Base-by-base conservation (phyloP, 805 yeast genomes). In the Lipomyces spencermartinsiae region DNA sequence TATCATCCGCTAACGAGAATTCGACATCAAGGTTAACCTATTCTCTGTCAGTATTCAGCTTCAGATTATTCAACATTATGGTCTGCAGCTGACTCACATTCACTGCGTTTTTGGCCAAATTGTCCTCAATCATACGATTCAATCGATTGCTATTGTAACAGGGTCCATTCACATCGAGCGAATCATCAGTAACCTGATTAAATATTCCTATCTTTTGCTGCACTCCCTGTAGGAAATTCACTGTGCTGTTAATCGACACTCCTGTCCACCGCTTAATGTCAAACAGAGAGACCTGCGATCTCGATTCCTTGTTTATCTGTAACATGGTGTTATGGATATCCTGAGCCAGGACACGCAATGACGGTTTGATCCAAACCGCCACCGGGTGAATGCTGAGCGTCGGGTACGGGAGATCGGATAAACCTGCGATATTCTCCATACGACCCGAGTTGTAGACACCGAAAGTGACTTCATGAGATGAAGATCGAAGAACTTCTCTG, bases 371-470 rank as follows among this genome's bases (percentile, higher is more conserved):
- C 10, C 51, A 22, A 4, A 71, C 65, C 4, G 51, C 63, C 29
- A 73, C 35, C 14, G 75, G 75, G 33, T 71, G 68, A 14, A 73
- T 62, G 56, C 71, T 73, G 29, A 71, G 58, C 2, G 69, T 71
- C 1, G 75, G 75, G 51, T 51, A 69, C 22, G 61, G 58, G 12
- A 65, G n/a, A 4, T 53, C 59, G 14, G 65, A 9, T 7, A 65
- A 12, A 1, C 64, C 64, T 19, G 43, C 63, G 16, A 62, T 34
- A 12, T 58, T 64, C 8, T 57, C 56, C 6, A 73, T 70, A 19
- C 75, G 62, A 8, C 75, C 75, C 19, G 75, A 73, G 34, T 66
- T 61, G 61, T 73, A 73, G 8, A 73, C 39, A 2, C 75, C 75
- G 61, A 69, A 59, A 14, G 64, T 64, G 10, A 64, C 62, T 12